Conservation (phyloP, 805 yeast species). For the Starmerella etchellsii region DNA sequence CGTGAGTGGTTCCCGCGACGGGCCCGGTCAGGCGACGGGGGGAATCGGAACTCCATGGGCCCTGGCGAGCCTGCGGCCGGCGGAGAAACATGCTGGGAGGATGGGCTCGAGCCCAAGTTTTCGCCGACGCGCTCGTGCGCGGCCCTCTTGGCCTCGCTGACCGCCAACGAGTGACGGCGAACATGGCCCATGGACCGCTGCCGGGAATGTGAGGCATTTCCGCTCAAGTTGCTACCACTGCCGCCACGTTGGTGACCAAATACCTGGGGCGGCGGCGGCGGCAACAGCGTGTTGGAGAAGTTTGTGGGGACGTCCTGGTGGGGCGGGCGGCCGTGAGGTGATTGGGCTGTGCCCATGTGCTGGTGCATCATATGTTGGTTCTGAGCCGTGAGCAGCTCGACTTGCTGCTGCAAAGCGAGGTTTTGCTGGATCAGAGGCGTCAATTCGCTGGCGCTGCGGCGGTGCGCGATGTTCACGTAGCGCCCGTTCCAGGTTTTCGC, state of each 20-base stretch:
- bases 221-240: slow-evolving; percentile 3
- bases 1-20: slow-evolving; percentile 11
- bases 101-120: background rate
- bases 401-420: slow-evolving; percentile 67
- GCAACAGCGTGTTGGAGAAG: slow-evolving; percentile 9
- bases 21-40: slow-evolving; percentile 29
- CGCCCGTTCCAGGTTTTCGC: slow-evolving; percentile 26
- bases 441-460: slow-evolving; percentile 90
- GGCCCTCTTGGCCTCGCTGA: slow-evolving; percentile 86
- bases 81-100: background rate
- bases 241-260: slow-evolving; percentile 8
- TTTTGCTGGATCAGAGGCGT: slow-evolving; percentile 84
- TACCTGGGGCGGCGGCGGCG: slow-evolving; percentile 14
- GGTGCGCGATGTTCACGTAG: slow-evolving; percentile 84
- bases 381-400: slow-evolving; percentile 83
- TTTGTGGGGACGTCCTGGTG: background rate
- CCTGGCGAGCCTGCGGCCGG: background rate
- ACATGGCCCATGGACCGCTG: slow-evolving; percentile 45
- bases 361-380: slow-evolving; percentile 74
- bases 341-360: slow-evolving; percentile 33
- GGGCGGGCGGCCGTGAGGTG: background rate
- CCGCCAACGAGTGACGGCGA: slow-evolving; percentile 84
- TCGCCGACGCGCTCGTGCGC: slow-evolving; percentile 72
- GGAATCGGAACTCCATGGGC: slow-evolving; percentile 40
- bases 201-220: slow-evolving; percentile 9